Percentiles rank a stretch among this genome's conserved stretches.
Conservation (phyloP, 345 rosid species). For the Nasturtium officinale region DNA sequence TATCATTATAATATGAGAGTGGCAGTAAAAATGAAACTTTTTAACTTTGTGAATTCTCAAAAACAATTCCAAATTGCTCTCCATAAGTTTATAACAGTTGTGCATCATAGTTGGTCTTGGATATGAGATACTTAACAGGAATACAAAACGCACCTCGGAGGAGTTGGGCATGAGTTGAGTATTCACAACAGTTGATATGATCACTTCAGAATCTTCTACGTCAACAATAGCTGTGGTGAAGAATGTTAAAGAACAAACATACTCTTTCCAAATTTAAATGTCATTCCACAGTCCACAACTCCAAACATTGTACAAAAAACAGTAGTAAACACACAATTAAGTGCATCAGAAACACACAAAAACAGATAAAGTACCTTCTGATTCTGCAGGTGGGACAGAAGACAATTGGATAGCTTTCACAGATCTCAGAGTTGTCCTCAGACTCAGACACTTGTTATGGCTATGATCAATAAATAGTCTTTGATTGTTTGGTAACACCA, state of each 20-base stretch:
- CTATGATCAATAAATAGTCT: conserved; percentile 17
- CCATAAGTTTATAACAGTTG: not conserved
- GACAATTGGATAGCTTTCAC: conserved; percentile 31
- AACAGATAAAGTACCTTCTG: not conserved
- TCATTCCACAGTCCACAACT: not conserved
- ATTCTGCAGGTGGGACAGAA: not conserved
- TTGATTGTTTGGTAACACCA: conserved; percentile 18
- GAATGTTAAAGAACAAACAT: not conserved
- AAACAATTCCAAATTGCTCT: not conserved
- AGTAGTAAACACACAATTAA: not conserved
- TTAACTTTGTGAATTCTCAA: not conserved
- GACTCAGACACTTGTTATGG: not conserved
- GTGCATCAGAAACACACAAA: not conserved
- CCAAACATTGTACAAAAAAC: no score
- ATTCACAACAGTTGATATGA: conserved; percentile 44
- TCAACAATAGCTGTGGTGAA: conserved; percentile 38
- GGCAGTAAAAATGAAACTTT: not conserved
- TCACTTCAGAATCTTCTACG: conserved; percentile 42
- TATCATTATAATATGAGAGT: not conserved
- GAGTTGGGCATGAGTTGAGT: conserved; percentile 62
- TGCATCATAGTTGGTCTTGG: not conserved
- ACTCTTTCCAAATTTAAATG: not conserved
- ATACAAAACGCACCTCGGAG: conserved; percentile 51
- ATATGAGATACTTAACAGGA: not conserved
- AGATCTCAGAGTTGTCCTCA: conserved; percentile 8